Evolutionary conservation across 2,329 filamentous ascomycete species (phyloP), one percentile per base, ranked within the genome.

Genomic region (Tolypocladium paradoxum): DNA sequence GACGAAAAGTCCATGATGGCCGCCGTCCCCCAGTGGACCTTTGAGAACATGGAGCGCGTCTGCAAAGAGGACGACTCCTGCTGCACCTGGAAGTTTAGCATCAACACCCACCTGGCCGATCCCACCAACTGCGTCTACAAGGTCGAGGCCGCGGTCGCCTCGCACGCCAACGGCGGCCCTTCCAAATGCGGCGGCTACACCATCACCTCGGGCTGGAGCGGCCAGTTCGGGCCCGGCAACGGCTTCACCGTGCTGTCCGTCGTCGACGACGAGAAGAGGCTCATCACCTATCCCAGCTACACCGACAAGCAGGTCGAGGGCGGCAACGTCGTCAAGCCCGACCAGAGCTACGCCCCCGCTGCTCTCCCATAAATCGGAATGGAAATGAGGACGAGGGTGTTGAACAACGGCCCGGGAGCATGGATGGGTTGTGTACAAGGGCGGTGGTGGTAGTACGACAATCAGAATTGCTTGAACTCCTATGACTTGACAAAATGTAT

Each of bases 171-270:
- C 62, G 70, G 69, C 48, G 71, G 69, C 20, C 68, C 72, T 46
- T 57, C 63, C 54, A 68, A 58, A 49, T 81, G 76, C 68, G 78
- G 77, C 38, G 61, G 61, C 54, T 82, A 71, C 70, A 76, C 70
- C 56, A 60, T 82, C 61, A 76, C 74, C 50, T 74, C 73, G 2
- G 75, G 76, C 68, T 82, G 78, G 78, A 77, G 73, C 63, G 77
- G 71, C 62, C 73, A 79, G 60, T 82, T 81, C 57, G 79, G 77
- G 49, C 54, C 65, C 14, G 73, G 64, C 56, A 68, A 75, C 29
- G 78, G 76, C 58, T 82, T 81, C 70, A 81, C 77, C 27, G 78
- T 75, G 24, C 65, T 81, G 31, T 69, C 74, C 22, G 73, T 82
- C 51, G 70, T 74, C 48, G 68, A 78, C 65, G 65, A 69, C 57